phyloP scores from a whole-genome alignment of 148 eudicot genomes.

The Camellia granthamiana region DNA sequence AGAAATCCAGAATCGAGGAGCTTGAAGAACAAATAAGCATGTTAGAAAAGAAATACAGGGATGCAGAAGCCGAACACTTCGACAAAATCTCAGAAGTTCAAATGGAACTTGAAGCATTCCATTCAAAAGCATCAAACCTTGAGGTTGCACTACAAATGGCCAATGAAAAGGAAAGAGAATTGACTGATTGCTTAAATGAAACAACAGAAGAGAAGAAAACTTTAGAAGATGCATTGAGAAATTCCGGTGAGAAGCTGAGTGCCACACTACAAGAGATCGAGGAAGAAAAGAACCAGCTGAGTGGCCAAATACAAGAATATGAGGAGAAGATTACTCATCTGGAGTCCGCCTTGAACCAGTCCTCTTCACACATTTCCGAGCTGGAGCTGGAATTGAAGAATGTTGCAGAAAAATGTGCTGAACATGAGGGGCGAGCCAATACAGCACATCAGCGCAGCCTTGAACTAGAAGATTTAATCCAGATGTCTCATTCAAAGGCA shows the following conservation, averaged over 20 bases:
- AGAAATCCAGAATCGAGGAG: conserved; percentile 42
- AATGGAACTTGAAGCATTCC: no score
- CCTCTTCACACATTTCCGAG: conserved; percentile 32
- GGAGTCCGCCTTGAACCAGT: conserved; percentile 39
- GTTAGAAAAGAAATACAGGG: conserved; percentile 32
- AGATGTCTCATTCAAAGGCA: conserved; percentile 52
- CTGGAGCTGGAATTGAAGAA: conserved; percentile 27
- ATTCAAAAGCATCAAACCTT: no score
- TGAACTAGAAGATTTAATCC: conserved; percentile 58
- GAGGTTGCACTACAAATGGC: conserved; percentile 41
- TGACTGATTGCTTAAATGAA: conserved; percentile 36
- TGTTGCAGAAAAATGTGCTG: no score
- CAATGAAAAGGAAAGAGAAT: conserved; percentile 50
- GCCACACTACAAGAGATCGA: conserved; percentile 24
- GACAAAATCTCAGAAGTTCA: conserved; percentile 30
- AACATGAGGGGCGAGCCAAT: no score
- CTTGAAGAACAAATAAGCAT: no score
- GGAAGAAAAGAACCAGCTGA: conserved; percentile 39
- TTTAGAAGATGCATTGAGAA: conserved; percentile 47
- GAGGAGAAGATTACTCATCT: conserved; percentile 30
- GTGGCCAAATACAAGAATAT: conserved; percentile 26
- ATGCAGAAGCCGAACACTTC: conserved; percentile 38
- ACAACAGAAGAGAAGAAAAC: conserved; percentile 49
- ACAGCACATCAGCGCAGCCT: conserved; percentile 24
- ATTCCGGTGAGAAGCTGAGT: conserved; percentile 42